phyloP scores from a whole-genome alignment of 768 basidiomycete species.

The Mycena metata region DNA sequence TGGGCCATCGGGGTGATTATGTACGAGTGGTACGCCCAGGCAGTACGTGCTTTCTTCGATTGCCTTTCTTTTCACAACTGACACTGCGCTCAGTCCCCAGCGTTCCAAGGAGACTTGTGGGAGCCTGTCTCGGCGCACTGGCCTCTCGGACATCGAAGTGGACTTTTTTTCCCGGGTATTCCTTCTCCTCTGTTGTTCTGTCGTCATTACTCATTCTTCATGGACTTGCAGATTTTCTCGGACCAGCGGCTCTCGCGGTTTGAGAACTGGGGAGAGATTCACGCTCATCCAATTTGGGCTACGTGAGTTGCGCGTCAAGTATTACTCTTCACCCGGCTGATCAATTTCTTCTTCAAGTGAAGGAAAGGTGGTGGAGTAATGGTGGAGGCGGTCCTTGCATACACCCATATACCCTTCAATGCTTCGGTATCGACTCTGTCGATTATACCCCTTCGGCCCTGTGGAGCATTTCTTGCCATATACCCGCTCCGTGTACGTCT shows the following conservation, averaged over 20 bases:
- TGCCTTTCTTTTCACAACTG: neutral
- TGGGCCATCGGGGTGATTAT: neutral
- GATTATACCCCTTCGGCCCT: neutral
- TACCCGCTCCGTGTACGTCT: no score
- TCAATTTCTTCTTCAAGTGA: neutral
- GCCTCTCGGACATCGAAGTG: neutral
- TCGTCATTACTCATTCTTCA: neutral
- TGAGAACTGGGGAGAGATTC: neutral
- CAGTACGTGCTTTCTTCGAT: neutral
- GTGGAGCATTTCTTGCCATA: neutral
- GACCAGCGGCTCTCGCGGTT: neutral
- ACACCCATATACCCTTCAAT: neutral
- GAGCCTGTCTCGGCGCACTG: no score
- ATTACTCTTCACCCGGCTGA: neutral
- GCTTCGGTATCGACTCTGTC: neutral
- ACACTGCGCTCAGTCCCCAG: neutral
- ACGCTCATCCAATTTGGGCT: constrained; percentile 10
- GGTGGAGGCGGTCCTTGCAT: no score
- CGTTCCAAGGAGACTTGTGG: neutral
- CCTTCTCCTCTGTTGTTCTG: neutral
- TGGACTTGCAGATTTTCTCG: neutral
- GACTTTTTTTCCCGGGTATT: constrained; percentile 1
- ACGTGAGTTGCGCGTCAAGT: neutral
- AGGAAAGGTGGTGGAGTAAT: no score
- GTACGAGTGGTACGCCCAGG: neutral